phyloP scores from a whole-genome alignment of 2,329 filamentous ascomycete genomes.

The Bipolaris victoriae region DNA sequence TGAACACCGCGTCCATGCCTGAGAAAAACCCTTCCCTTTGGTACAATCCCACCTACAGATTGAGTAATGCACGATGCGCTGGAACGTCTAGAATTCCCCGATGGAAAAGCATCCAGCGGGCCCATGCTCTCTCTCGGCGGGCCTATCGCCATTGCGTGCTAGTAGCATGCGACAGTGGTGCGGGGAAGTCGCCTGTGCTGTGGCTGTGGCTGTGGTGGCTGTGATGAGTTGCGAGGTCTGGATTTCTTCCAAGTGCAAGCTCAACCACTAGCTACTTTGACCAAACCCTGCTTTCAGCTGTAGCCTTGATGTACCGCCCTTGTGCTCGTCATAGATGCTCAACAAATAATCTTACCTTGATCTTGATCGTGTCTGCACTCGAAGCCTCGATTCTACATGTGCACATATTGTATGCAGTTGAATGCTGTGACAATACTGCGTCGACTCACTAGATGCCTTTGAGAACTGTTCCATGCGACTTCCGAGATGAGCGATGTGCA shows the following conservation, averaged over 20 bases:
- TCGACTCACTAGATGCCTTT: too few species aligned
- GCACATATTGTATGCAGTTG: background rate
- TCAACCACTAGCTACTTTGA: background rate
- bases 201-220: constrained; percentile 4
- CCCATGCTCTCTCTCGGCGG: background rate
- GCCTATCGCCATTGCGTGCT: background rate
- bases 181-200: background rate
- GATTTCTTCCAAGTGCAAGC: background rate
- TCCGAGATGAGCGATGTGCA: background rate
- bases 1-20: background rate
- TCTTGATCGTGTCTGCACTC: background rate
- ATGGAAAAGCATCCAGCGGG: background rate
- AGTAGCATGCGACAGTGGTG: constrained; percentile 6
- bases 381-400: background rate
- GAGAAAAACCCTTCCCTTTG: background rate
- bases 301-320: background rate
- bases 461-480: background rate
- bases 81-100: background rate
- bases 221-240: background rate
- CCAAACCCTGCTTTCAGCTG: background rate
- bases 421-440: background rate
- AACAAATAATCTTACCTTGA: background rate
- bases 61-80: background rate
- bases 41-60: background rate
- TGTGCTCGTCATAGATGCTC: background rate